Evolutionary conservation across 139 green algal species (phyloP).

Genomic region (Eudorina sp.): DNA sequence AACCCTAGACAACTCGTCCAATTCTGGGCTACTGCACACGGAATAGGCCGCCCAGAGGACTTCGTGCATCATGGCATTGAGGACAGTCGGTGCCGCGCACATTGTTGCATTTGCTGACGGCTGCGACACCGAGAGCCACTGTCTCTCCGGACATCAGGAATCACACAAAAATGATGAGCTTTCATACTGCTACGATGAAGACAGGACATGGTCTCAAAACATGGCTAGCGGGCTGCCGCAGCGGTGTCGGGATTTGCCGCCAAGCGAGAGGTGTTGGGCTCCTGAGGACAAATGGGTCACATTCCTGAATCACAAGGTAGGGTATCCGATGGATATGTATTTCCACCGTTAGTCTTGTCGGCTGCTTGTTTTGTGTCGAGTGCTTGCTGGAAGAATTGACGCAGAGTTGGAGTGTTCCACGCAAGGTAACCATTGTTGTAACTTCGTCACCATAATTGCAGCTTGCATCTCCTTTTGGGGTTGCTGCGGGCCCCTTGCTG

Average conservation of each 20-base stretch:
- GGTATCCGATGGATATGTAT: too few relatives aligned
- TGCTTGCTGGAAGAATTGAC: too few relatives aligned
- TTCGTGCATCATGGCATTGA: too few relatives aligned
- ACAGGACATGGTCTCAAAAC: slow-evolving; percentile 45
- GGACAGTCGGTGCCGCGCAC: too few relatives aligned
- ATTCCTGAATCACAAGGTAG: slow-evolving; percentile 49
- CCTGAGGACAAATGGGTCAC: slow-evolving; percentile 41
- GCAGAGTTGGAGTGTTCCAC: too few relatives aligned
- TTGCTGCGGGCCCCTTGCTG: slow-evolving; percentile 53
- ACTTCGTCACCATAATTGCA: background rate
- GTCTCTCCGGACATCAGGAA: background rate
- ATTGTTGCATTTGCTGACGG: slow-evolving; percentile 1
- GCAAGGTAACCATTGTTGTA: too few relatives aligned
- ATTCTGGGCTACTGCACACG: too few relatives aligned
- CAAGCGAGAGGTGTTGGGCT: background rate
- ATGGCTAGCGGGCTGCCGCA: background rate
- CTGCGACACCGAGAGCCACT: background rate
- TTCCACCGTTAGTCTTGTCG: too few relatives aligned
- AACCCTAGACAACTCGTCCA: too few relatives aligned
- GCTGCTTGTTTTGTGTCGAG: too few relatives aligned
- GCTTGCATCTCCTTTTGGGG: slow-evolving; percentile 49
- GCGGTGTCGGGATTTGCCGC: background rate
- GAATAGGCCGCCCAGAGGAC: too few relatives aligned
- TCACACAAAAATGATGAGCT: background rate
- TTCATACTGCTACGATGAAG: slow-evolving; percentile 40